Conservation (phyloP, 2,329 filamentous ascomycete species). For the Endothia cerciana region DNA sequence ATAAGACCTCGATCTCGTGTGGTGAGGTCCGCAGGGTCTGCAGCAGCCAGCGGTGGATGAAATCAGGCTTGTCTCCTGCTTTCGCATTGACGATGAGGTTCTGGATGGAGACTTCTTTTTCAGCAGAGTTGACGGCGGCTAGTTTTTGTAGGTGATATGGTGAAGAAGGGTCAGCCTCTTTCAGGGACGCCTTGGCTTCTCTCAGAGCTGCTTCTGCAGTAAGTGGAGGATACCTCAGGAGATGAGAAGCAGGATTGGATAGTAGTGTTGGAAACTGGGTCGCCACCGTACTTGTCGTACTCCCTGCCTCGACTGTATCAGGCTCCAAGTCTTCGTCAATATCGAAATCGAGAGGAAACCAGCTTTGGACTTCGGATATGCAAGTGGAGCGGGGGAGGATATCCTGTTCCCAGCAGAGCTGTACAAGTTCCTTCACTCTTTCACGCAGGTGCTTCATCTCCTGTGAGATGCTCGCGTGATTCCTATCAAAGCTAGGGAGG, state of each 20-base stretch:
- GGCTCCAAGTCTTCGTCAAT: slow-evolving; percentile 38
- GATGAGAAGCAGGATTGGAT: slow-evolving; percentile 50
- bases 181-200: slow-evolving; percentile 43
- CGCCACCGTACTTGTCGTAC: slow-evolving; percentile 32
- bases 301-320: neutral
- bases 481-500: slow-evolving; percentile 45
- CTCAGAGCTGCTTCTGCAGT: slow-evolving; percentile 48
- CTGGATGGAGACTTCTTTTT: slow-evolving; percentile 54
- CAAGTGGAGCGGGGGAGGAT: slow-evolving; percentile 49
- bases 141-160: slow-evolving; percentile 39
- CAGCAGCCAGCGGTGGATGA: slow-evolving; percentile 57
- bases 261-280: slow-evolving; percentile 46
- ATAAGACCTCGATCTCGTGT: slow-evolving; percentile 49
- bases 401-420: slow-evolving; percentile 45
- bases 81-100: slow-evolving; percentile 44
- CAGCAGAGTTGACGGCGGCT: slow-evolving; percentile 44
- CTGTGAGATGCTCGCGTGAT: slow-evolving; percentile 40
- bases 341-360: slow-evolving; percentile 45
- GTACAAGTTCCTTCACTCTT: slow-evolving; percentile 42
- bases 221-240: slow-evolving; percentile 44
- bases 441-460: slow-evolving; percentile 41
- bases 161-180: neutral
- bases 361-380: slow-evolving; percentile 38
- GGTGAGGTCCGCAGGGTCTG: slow-evolving; percentile 53
- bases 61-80: slow-evolving; percentile 47